Base-by-base conservation (phyloP, 1,139 yeast species). In the Candida glucosophila region DNA sequence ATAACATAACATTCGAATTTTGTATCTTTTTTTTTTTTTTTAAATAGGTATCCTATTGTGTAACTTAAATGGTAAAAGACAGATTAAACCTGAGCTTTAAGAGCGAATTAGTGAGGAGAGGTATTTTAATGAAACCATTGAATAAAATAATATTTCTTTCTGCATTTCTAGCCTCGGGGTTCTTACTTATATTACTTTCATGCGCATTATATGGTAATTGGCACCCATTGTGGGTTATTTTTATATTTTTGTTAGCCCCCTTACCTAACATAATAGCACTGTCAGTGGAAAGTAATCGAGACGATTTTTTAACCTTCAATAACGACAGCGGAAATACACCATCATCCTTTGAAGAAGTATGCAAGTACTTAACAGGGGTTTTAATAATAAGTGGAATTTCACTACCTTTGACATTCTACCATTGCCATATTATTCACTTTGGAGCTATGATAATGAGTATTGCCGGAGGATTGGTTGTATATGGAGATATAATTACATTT, bases 161-260 rank as follows among this genome's bases (percentile, higher is more conserved):
- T 17, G 77, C 81, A 12, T 64, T 79, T 22, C 58, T 80, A 23
- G 88, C 92, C 2, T 56, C 78, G 6, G 92, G 92, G 11, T 78
- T 79, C 44, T 59, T 80, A n/a, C 56, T 78, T 30, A 79, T 78
- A 23, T 67, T 79, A 25, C 56, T 80, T 29, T 72, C 82, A 37
- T 78, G 90, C 51, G 88, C 90, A 6, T 59, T 80, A 23, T 79
- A 67, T 53, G 66, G 72, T 36, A 79, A 77, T 44, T 80, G 79
- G 68, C 67, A 67, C 33, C 86, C 90, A 24, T 54, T 80, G 28
- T 73, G 77, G 58, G 88, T 77, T 30, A 72, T 76, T 17, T 58
- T 62, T 17, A 65, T 79, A 29, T 79, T 78, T 48, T 59, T 79
- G 26, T 30, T 74, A 23, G 90, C 90, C 2, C 88, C 92, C 14